Evolutionary conservation across 495 filamentous ascomycete species (phyloP).

Genomic region (Aspergillus diversus): DNA sequence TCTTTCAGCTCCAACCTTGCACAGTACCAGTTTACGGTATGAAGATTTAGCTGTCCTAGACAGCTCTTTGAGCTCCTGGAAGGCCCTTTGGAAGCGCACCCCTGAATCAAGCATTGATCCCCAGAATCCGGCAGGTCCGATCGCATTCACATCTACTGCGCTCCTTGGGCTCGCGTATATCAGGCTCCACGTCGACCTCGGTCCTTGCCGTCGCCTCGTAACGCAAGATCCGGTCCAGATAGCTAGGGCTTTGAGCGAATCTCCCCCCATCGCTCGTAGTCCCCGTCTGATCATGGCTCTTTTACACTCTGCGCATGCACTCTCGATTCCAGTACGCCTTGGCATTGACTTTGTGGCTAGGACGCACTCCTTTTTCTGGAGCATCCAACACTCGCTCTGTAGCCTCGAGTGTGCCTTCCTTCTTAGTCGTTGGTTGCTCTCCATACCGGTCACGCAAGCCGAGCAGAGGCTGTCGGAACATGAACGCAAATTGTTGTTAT

Average conservation of each 20-base stretch:
- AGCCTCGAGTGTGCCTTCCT: slow-evolving; percentile 58
- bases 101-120: slow-evolving; percentile 58
- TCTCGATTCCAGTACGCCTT: slow-evolving; percentile 57
- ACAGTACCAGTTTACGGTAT: slow-evolving; percentile 47
- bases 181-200: slow-evolving; percentile 52
- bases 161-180: slow-evolving; percentile 59
- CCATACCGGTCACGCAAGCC: slow-evolving; percentile 48
- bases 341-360: slow-evolving; percentile 57
- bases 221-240: slow-evolving; percentile 52
- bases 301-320: slow-evolving; percentile 55
- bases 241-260: slow-evolving; percentile 43
- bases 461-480: slow-evolving; percentile 55
- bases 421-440: slow-evolving; percentile 57
- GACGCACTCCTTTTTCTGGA: slow-evolving; percentile 59
- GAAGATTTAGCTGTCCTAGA: slow-evolving; percentile 50
- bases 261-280: slow-evolving; percentile 47
- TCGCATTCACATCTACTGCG: slow-evolving; percentile 59
- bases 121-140: slow-evolving; percentile 54
- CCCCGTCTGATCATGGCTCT: slow-evolving; percentile 54
- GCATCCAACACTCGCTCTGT: slow-evolving; percentile 59
- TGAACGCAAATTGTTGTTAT: slow-evolving; percentile 66
- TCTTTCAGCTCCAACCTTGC: slow-evolving; percentile 47
- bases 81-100: slow-evolving; percentile 54
- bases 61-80: slow-evolving; percentile 53
- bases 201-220: slow-evolving; percentile 50